A percentile compares a stretch with the other conserved stretches of the same genome.
phyloP scores from a whole-genome alignment of 1,284 basidiomycete genomes.

The Ceratorhiza oryzae-sativae region DNA sequence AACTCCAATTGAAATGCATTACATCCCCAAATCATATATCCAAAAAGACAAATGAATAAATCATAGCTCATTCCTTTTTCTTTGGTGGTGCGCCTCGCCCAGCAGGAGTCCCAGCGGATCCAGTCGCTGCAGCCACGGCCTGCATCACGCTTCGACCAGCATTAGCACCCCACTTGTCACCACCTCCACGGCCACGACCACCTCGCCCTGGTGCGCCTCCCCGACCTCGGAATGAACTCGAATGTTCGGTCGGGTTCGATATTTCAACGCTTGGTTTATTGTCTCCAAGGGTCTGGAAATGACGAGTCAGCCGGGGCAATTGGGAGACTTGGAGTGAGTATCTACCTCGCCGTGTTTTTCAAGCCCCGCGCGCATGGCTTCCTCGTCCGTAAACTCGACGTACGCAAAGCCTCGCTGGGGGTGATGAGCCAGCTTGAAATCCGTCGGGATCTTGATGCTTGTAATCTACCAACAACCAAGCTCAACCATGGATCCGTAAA shows the following conservation, averaged over 20 bases:
- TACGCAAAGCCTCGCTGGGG: slow-evolving; percentile 61
- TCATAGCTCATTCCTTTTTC: neutral
- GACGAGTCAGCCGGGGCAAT: neutral
- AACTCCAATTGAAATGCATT: neutral
- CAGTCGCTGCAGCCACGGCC: slow-evolving; percentile 33
- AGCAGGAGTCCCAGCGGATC: slow-evolving; percentile 4
- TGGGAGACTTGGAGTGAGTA: slow-evolving; percentile 22
- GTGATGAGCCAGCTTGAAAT: slow-evolving; percentile 41
- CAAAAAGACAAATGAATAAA: neutral
- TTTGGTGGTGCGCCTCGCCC: neutral
- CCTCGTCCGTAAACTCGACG: slow-evolving; percentile 86
- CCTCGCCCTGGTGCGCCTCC: slow-evolving; percentile 40
- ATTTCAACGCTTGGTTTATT: slow-evolving; percentile 47
- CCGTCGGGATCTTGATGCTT: slow-evolving; percentile 66
- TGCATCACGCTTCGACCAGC: slow-evolving; percentile 21
- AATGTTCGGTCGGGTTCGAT: slow-evolving; percentile 50
- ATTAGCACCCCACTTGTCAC: slow-evolving; percentile 57
- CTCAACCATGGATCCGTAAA: too few species aligned
- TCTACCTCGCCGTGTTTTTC: slow-evolving; percentile 71
- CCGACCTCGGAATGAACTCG: slow-evolving; percentile 41
- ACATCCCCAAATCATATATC: neutral
- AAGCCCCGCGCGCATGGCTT: slow-evolving; percentile 77
- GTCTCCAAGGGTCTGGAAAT: slow-evolving; percentile 48
- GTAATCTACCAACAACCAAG: slow-evolving; percentile 76
- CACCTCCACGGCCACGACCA: slow-evolving; percentile 61